Evolutionary conservation across 2,329 filamentous ascomycete genomes (phyloP), one percentile per base, ranked within the genome.

Genomic region (Rugonectria rugulosa): DNA sequence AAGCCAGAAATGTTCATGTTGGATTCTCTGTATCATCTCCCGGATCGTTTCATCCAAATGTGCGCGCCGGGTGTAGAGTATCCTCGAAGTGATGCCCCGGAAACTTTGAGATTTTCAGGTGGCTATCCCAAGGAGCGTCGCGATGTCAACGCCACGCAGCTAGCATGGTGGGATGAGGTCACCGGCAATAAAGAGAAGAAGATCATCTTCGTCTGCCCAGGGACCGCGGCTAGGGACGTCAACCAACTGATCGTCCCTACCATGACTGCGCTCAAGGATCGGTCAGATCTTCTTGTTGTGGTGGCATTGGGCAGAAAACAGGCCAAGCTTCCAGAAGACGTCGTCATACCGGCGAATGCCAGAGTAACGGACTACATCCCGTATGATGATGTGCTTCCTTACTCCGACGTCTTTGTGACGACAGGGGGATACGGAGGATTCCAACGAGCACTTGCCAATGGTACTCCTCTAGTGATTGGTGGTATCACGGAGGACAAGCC

Each of bases 151-250:
- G 7, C 26, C 6, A 27, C 26, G 26, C 6, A 11, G 11, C 26
- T 11, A 11, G 11, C 26, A 7, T 27, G 26, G 26, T 27, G 26
- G 26, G 7, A 27, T 27, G 26, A 27, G 11, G 26, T 27, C 26
- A 27, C 26, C 7, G 26, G 11, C 26, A 27, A 19, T 42, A 6
- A n/a, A 2, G 27, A 36, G 1, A 53, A 57, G 19, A 44, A 53
- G 14, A 49, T 57, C 15, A 12, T 53, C 20, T 57, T 57, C 27
- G 43, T 57, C 19, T 57, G 54, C 11, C 54, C 53, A 31, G 54
- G 54, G 5, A 57, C 54, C 20, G 54, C 43, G 11, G 49, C 49
- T 1, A 57, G 40, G 36, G 49, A 57, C 10, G 34, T 53, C 38
- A 57, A 34, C 9, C 49, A 53, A 11, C 52, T 57, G 7, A 49